Evolutionary conservation across 371 early-diverging fungal genomes (phyloP).

Genomic region (Syncephalastrum monosporum): DNA sequence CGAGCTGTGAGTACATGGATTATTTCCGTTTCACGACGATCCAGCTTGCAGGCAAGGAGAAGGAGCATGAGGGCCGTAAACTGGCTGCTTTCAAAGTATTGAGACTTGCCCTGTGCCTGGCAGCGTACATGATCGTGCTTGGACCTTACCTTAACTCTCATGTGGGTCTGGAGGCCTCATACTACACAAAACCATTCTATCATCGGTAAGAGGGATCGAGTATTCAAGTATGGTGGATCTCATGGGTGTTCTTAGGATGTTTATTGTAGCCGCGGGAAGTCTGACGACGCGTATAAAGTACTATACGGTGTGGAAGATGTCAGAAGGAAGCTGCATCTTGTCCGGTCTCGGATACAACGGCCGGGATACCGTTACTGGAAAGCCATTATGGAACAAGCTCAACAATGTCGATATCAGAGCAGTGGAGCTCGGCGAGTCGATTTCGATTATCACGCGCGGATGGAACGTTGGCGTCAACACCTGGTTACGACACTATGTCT

Average conservation of each 20-base stretch:
- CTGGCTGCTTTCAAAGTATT: background rate
- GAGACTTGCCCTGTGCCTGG: too few relatives aligned
- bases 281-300: conserved; percentile 76
- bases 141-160: conserved; percentile 42
- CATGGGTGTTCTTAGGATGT: conserved; percentile 48
- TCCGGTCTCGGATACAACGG: conserved; percentile 88
- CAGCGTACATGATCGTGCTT: conserved; percentile 14
- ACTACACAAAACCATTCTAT: conserved; percentile 11
- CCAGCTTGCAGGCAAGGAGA: background rate
- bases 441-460: too few relatives aligned
- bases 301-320: conserved; percentile 83
- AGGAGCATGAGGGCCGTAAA: background rate
- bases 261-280: conserved; percentile 39
- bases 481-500: conserved; percentile 87
- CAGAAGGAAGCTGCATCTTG: conserved; percentile 85
- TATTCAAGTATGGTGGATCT: conserved; percentile 17
- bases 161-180: conserved; percentile 20
- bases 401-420: conserved; percentile 66
- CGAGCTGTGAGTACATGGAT: conserved; percentile 78
- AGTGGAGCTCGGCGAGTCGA: too few relatives aligned
- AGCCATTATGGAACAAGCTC: conserved; percentile 52
- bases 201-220: background rate
- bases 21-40: conserved; percentile 36
- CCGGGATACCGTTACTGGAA: conserved; percentile 40
- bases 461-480: conserved; percentile 90